Evolutionary conservation across 371 early-diverging fungal species (phyloP), one percentile per base, ranked within the genome.

Genomic region (Rhizopus arrhizus): DNA sequence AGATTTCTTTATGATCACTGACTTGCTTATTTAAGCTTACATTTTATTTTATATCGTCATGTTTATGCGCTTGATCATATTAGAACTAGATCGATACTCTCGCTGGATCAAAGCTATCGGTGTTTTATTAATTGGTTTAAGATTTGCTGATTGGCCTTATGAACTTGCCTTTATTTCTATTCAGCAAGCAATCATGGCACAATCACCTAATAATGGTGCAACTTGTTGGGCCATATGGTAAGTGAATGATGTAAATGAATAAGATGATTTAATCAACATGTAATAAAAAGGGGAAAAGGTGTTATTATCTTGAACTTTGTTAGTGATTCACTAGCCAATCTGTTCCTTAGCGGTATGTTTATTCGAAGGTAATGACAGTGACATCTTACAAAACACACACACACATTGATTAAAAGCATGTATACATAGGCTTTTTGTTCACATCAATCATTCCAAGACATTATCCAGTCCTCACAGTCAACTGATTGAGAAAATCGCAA

Each of bases 271-370:
- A 36, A 45, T 0, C 29, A 36, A 47, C 22, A 28, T 22, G 22
- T 22, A 22, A 22, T 22, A 22, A 22, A 29, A 58, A 78, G 78
- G 78, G 74, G 73, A 2, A 31, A 61, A 11, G 77, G 77, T 22
- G 80, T 80, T 8, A 68, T 80, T 15, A 75, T 77, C 29, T 46
- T 80, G 10, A 77, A 77, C 45, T 77, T 80, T 47, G 57, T 80
- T 10, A 75, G 69, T n/a, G 80, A 80, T 35, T 65, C 66, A n/a
- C 56, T 80, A 3, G 75, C 77, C 9, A 80, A 74, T 53, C 52
- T 80, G 13, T 80, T 80, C 52, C 59, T 80, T 3, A 77, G 80
- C 52, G 80, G 80, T 41, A 74, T 77, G 71, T 80, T 80, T 69
- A 72, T 80, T 6, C 53, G 74, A 59, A 64, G 72, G 77, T 71